Percentiles rank a stretch among this genome's conserved stretches.
phyloP scores from a whole-genome alignment of 306 rosid genomes.

The Glycine soja region DNA sequence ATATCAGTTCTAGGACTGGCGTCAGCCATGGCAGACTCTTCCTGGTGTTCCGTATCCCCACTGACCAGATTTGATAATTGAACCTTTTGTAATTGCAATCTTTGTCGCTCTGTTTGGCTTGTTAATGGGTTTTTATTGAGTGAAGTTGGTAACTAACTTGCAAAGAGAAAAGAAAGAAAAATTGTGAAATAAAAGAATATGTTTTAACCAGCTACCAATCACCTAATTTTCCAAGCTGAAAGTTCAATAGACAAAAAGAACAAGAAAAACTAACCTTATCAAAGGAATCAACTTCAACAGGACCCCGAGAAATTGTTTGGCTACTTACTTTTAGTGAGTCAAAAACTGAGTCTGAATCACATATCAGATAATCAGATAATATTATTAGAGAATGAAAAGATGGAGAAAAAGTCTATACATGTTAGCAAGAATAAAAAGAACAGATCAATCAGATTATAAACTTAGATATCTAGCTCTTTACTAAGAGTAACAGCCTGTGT shows the following conservation, averaged over 20 bases:
- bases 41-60: conserved; percentile 54
- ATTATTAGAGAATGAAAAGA: conserved; percentile 34
- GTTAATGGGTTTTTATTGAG: conserved; percentile 37
- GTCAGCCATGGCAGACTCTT: conserved; percentile 78
- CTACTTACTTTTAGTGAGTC: conserved; percentile 41
- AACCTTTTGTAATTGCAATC: conserved; percentile 50
- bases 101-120: conserved; percentile 34
- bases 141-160: conserved; percentile 49
- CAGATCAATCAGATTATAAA: neutral
- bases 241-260: conserved; percentile 35
- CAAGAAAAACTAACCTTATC: conserved; percentile 49
- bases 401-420: neutral
- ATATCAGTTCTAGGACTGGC: conserved; percentile 95
- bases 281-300: conserved; percentile 38
- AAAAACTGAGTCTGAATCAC: conserved; percentile 46
- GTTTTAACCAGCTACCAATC: neutral
- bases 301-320: conserved; percentile 49
- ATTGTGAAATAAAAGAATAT: neutral
- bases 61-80: conserved; percentile 53
- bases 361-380: conserved; percentile 20
- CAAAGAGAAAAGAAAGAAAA: conserved; percentile 3
- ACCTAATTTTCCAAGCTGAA: conserved; percentile 43
- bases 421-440: conserved; percentile 11
- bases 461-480: conserved; percentile 5
- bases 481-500: neutral